Evolutionary conservation across 148 eudicot genomes (phyloP).

Genomic region (Chenopodium formosanum): DNA sequence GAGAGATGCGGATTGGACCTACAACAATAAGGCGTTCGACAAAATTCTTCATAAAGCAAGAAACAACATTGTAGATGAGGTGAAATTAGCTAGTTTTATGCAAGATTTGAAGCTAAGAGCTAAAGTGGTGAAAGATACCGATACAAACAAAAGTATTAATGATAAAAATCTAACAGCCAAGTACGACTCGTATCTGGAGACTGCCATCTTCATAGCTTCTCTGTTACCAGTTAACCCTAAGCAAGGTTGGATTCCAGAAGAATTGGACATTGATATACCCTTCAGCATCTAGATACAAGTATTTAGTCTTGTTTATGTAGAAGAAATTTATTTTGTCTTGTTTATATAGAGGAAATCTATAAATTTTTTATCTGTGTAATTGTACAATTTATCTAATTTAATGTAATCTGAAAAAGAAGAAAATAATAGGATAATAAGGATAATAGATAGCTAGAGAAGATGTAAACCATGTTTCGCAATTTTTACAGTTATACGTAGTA

Average conservation of each 20-base stretch:
- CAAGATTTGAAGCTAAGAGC: constrained; percentile 13
- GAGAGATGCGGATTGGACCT: constrained; percentile 41
- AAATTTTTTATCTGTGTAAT: too few relatives aligned
- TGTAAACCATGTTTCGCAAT: too few relatives aligned
- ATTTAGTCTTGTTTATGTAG: not conserved
- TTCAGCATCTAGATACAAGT: constrained; percentile 19
- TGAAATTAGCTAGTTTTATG: constrained; percentile 1
- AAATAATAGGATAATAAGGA: too few relatives aligned
- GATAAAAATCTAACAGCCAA: not conserved
- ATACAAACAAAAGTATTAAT: not conserved
- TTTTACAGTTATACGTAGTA: too few relatives aligned
- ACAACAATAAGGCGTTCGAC: constrained; percentile 13
- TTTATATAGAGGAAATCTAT: not conserved
- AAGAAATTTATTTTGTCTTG: not conserved
- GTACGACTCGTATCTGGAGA: constrained; percentile 27
- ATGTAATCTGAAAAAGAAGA: too few relatives aligned
- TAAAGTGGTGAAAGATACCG: not conserved
- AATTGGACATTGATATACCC: constrained; percentile 31
- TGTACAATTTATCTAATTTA: too few relatives aligned
- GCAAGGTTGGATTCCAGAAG: constrained; percentile 23
- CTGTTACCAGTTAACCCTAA: constrained; percentile 19
- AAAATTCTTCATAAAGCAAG: not conserved
- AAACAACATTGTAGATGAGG: not conserved
- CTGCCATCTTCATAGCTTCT: constrained; percentile 25
- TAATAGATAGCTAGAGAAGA: too few relatives aligned